Percentiles rank a stretch among this genome's conserved stretches.
phyloP scores from a whole-genome alignment of 2,329 filamentous ascomycete genomes.

The Calonectria henricotiae region DNA sequence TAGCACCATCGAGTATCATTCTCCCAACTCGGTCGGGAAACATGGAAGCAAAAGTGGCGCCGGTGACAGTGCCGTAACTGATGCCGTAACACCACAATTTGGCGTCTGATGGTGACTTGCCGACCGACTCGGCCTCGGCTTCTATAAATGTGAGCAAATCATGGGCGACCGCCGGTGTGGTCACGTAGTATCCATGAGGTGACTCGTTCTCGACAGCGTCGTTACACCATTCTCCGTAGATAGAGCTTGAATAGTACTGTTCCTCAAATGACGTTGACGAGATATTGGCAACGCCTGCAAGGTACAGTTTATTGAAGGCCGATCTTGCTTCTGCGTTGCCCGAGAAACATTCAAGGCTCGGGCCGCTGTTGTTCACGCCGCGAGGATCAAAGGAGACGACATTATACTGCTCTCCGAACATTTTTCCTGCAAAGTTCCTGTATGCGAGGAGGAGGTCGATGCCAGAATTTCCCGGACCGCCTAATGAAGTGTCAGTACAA shows the following conservation, averaged over 20 bases:
- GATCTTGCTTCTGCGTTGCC: conserved; percentile 51
- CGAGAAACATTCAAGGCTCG: conserved; percentile 53
- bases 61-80: conserved; percentile 56
- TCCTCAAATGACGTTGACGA: conserved; percentile 52
- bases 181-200: conserved; percentile 54
- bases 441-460: conserved; percentile 28
- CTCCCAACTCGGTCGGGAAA: conserved; percentile 60
- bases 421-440: conserved; percentile 43
- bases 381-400: conserved; percentile 62
- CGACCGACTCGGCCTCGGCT: conserved; percentile 50
- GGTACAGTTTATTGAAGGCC: conserved; percentile 50
- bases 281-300: conserved; percentile 51
- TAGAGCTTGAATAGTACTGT: conserved; percentile 54
- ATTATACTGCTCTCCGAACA: conserved; percentile 62
- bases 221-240: conserved; percentile 57
- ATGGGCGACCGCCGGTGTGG: conserved; percentile 53
- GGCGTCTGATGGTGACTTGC: conserved; percentile 48
- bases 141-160: conserved; percentile 55
- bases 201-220: conserved; percentile 49
- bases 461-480: conserved; percentile 60
- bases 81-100: conserved; percentile 51
- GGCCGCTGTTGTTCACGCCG: conserved; percentile 58
- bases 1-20: conserved; percentile 56
- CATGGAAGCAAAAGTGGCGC: conserved; percentile 57
- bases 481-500: conserved; percentile 46